Percentiles rank a stretch among this genome's conserved stretches.
Evolutionary conservation across 352 stramenopile genomes (phyloP).

Genomic region (Pythium monospermum): DNA sequence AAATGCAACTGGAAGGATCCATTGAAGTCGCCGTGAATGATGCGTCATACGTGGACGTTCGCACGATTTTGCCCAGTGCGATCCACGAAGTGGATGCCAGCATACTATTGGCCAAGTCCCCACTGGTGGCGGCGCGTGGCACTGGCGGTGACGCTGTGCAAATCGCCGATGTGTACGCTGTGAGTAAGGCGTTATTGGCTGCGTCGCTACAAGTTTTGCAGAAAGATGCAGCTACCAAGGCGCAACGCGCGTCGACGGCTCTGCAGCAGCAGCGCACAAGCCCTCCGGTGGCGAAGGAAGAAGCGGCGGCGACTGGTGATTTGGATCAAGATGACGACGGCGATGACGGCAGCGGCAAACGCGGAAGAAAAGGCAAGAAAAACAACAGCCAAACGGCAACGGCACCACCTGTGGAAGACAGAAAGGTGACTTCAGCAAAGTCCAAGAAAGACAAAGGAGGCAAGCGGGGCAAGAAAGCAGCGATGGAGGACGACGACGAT

Average conservation of each 20-base stretch:
- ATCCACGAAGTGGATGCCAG: conserved; percentile 37
- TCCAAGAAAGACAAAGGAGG: conserved; percentile 20
- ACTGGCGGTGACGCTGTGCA: conserved; percentile 31
- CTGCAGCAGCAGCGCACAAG: conserved; percentile 20
- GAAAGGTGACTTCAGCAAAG: conserved; percentile 17
- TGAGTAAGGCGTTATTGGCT: conserved; percentile 55
- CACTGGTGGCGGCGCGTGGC: conserved; percentile 26
- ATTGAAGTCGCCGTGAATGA: conserved; percentile 74
- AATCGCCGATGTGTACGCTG: conserved; percentile 53
- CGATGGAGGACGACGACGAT: conserved; percentile 10
- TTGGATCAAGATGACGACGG: conserved; percentile 35
- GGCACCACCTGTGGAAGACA: conserved; percentile 12
- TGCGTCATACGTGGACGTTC: conserved; percentile 52
- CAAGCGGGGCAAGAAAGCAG: conserved; percentile 47
- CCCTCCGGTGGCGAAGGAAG: conserved; percentile 2
- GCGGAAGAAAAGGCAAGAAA: conserved; percentile 29
- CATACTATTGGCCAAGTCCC: conserved; percentile 45
- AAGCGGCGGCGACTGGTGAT: conserved; percentile 15
- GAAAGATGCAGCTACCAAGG: conserved; percentile 42
- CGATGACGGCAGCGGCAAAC: conserved; percentile 36
- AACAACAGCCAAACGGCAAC: conserved; percentile 2
- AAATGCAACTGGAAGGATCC: conserved; percentile 63
- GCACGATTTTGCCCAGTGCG: conserved; percentile 53
- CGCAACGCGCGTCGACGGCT: conserved; percentile 27
- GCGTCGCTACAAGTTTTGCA: conserved; percentile 40